These are phyloP conservation scores for Udeniomyces megalosporus DNA, from an alignment of 768 basidiomycete genomes.

Conservation along the genomic window DNA sequence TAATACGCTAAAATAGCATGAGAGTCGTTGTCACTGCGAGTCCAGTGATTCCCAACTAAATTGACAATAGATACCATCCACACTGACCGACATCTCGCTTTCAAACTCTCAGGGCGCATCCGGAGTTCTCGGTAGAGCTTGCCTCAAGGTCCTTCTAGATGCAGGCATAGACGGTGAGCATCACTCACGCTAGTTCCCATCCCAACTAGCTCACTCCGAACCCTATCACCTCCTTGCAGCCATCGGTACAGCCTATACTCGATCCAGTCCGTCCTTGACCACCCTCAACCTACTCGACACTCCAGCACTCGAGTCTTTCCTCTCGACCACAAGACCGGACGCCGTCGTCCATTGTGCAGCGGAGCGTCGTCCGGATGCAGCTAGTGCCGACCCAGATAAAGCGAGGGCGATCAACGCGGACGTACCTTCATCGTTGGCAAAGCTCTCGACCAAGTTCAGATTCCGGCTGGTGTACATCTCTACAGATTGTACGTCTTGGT, in stretches of 20 bases:
- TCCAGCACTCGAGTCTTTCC: constrained; percentile 39
- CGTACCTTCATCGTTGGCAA: constrained; percentile 56
- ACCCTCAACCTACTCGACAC: constrained; percentile 55
- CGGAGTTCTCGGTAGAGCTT: constrained; percentile 71
- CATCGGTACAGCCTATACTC: constrained; percentile 56
- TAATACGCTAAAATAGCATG: not conserved
- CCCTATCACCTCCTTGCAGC: constrained; percentile 25
- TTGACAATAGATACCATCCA: not conserved
- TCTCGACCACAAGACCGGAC: constrained; percentile 46
- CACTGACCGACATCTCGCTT: not conserved
- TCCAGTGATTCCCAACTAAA: not conserved
- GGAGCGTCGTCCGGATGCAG: constrained; percentile 43
- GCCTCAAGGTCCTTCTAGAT: constrained; percentile 47
- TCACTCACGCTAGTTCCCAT: not conserved
- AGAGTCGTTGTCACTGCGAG: not conserved
- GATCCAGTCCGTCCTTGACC: constrained; percentile 36
- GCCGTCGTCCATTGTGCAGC: constrained; percentile 94
- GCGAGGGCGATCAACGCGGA: constrained; percentile 53
- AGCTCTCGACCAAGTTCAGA: constrained; percentile 43
- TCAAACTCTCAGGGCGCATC: constrained; percentile 53
- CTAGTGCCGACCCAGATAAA: constrained; percentile 5
- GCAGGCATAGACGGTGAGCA: constrained; percentile 24
- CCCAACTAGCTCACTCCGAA: too few species aligned
- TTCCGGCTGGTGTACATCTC: constrained; percentile 81
- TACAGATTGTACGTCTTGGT: constrained; percentile 35